Evolutionary conservation across 140 eudicot species (phyloP).

Genomic region (Ambrosia hybrid): DNA sequence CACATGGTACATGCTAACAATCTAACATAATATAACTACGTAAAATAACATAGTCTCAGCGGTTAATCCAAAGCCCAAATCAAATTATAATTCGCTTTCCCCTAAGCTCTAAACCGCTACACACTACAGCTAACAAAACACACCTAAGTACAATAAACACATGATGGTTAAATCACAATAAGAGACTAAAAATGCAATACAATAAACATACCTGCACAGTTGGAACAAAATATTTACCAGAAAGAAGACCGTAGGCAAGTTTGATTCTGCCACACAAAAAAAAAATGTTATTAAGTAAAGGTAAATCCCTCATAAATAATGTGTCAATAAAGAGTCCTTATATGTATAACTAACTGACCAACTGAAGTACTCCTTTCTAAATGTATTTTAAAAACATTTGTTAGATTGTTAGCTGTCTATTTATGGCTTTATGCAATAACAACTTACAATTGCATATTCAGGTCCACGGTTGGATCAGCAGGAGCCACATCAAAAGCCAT

Average conservation of each 20-base stretch:
- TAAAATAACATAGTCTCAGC: too few species aligned
- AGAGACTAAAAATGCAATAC: not conserved
- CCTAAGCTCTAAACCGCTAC: too few species aligned
- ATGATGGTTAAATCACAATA: not conserved
- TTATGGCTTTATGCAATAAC: not conserved
- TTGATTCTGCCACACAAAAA: conserved; percentile 59
- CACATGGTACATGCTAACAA: too few species aligned
- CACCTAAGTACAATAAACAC: too few species aligned
- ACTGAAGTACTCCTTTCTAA: not conserved
- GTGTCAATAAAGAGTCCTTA: conserved; percentile 13
- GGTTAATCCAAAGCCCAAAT: too few species aligned
- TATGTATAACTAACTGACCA: not conserved
- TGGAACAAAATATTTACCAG: conserved; percentile 85
- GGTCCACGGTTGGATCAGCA: conserved; percentile 96
- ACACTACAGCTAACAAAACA: too few species aligned
- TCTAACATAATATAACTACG: too few species aligned
- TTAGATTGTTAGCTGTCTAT: not conserved
- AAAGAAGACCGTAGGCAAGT: conserved; percentile 81
- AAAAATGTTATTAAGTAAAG: not conserved
- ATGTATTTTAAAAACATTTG: conserved; percentile 3
- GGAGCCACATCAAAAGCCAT: conserved; percentile 75
- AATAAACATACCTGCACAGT: conserved; percentile 50
- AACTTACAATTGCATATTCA: conserved; percentile 88
- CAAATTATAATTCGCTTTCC: too few species aligned
- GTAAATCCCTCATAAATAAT: not conserved